Evolutionary conservation across 2,329 filamentous ascomycete genomes (phyloP).

Genomic region (Didymella sp.): DNA sequence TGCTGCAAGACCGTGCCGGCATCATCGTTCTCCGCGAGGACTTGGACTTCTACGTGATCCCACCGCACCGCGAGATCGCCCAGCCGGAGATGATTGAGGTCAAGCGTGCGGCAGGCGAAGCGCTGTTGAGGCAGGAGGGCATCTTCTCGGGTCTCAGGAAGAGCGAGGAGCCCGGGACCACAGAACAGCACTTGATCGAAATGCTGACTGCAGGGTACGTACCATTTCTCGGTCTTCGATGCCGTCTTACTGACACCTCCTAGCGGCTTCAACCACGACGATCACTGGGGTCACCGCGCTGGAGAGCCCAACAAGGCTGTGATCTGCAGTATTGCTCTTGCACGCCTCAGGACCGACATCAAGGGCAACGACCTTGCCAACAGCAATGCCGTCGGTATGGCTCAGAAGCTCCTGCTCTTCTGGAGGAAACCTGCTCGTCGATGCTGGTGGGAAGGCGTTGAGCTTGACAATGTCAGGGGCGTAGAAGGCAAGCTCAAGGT

Average conservation of each 20-base stretch:
- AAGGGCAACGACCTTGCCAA: constrained; percentile 76
- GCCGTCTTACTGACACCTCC: constrained; percentile 14
- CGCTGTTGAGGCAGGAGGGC: constrained; percentile 86
- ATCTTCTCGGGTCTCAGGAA: constrained; percentile 96
- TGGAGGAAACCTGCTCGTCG: constrained; percentile 96
- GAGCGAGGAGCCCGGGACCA: constrained; percentile 94
- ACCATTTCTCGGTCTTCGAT: neutral
- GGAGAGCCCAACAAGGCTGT: constrained; percentile 98
- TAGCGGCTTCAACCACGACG: constrained; percentile 95
- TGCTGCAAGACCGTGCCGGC: constrained; percentile 86
- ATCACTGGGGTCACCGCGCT: constrained; percentile 95
- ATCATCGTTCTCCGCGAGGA: constrained; percentile 98
- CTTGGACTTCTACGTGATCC: constrained; percentile 96
- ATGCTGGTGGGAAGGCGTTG: constrained; percentile 99
- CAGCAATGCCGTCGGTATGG: constrained; percentile 88
- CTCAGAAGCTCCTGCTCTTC: constrained; percentile 95
- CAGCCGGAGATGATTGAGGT: constrained; percentile 94
- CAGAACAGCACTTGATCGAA: constrained; percentile 97
- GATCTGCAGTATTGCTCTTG: constrained; percentile 93
- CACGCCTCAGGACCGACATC: constrained; percentile 90
- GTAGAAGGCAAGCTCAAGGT: constrained; percentile 93
- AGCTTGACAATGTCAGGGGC: constrained; percentile 86
- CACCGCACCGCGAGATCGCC: constrained; percentile 81
- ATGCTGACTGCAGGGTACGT: constrained; percentile 97
- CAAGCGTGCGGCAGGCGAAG: constrained; percentile 87